Evolutionary conservation across 2,329 filamentous ascomycete species (phyloP), one percentile per base, ranked within the genome.

Genomic region (Trichoderma sp.): DNA sequence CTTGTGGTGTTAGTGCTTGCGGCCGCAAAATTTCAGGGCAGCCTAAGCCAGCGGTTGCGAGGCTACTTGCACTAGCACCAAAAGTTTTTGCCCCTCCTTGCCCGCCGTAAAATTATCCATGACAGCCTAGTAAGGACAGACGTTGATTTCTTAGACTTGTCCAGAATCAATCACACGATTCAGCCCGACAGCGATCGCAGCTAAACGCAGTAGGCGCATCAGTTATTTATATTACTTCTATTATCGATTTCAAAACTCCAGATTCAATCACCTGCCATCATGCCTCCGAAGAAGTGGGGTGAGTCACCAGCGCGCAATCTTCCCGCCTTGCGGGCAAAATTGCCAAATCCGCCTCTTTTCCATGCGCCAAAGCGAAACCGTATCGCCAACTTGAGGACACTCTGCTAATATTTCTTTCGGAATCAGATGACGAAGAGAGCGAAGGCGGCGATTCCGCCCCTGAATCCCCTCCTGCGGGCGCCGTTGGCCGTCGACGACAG

Each of bases 401-500:
- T 46, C 8, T 16, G 18, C 64, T 68, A 32, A 70, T 28, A n/a
- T 14, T 28, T 3, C 2, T 13, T 4, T 24, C 28, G 18, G 4
- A 7, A n/a, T 4, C 54, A 68, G 66, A 70, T 34, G 65, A 61
- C 81, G 81, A 83, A 70, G 81, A 81, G 60, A 79, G 77, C 68
- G 79, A 81, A 43, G 77, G 75, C 49, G 76, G 75, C 55, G 78
- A 77, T 72, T 77, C 77, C 73, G 76, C 76, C 55, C 74, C 77
- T 59, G 75, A 76, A 32, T 81, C 83, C 16, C 78, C 83, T 37
- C 78, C 79, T 2, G 74, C 79, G 59, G 79, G 76, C 49, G 78
- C 77, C 66, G 75, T 77, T 64, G 39, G 18, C 7, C 83, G 84
- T 72, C 82, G 84, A 71, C 81, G 78, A 71, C 81, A 96, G 83